Conservation (phyloP, 306 rosid genomes). For the Cyamopsis tetragonoloba region DNA sequence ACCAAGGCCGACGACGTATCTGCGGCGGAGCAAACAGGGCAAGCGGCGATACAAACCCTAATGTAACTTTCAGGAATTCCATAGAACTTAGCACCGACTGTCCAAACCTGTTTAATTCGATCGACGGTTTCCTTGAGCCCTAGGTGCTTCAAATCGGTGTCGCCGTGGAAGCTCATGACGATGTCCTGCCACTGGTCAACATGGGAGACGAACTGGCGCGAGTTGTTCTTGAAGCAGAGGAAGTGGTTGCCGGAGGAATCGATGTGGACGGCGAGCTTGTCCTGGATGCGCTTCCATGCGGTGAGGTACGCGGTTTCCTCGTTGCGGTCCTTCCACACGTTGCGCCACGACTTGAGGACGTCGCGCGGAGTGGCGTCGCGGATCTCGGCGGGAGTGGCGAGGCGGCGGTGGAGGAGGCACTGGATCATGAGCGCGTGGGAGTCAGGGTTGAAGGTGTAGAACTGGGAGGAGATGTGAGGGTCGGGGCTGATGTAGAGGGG, state of each 20-base stretch:
- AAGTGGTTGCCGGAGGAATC: constrained; percentile 62
- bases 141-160: constrained; percentile 72
- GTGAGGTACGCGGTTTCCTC: constrained; percentile 95
- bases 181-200: constrained; percentile 89
- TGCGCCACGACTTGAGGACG: constrained; percentile 92
- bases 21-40: constrained; percentile 61
- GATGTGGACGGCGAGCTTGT: constrained; percentile 66
- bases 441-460: constrained; percentile 88
- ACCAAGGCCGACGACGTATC: constrained; percentile 40
- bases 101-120: constrained; percentile 87
- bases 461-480: constrained; percentile 87
- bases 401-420: constrained; percentile 72
- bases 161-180: constrained; percentile 75
- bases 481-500: constrained; percentile 68
- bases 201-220: constrained; percentile 86
- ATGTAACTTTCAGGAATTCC: constrained; percentile 95
- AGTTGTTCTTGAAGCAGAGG: constrained; percentile 91
- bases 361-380: constrained; percentile 71
- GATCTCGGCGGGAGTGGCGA: constrained; percentile 80
- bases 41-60: constrained; percentile 83
- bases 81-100: constrained; percentile 96
- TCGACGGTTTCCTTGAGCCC: constrained; percentile 86
- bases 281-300: constrained; percentile 97
- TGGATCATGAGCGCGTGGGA: constrained; percentile 90
- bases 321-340: constrained; percentile 97